A percentile compares a stretch with the other conserved stretches of the same genome.
These are phyloP conservation scores for Mycena chlorophos DNA, from an alignment of 768 basidiomycete genomes.

Conservation along the genomic window DNA sequence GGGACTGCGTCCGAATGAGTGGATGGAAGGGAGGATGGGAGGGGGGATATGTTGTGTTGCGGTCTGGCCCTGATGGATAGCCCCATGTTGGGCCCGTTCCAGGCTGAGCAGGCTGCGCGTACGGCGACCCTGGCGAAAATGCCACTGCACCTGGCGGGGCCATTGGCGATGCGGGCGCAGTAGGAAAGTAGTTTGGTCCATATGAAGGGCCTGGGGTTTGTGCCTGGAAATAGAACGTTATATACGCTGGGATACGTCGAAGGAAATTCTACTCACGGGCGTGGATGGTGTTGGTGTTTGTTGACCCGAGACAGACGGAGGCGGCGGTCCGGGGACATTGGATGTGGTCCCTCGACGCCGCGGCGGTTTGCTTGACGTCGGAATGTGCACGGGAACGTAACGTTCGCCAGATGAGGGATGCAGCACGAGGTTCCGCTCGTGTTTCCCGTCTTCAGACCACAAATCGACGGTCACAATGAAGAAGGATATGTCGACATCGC, in stretches of 20 bases:
- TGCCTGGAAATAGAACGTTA: conserved; percentile 10
- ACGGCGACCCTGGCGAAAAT: conserved; percentile 43
- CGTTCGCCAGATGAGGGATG: conserved; percentile 82
- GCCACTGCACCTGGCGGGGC: conserved; percentile 38
- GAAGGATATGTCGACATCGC: conserved; percentile 84
- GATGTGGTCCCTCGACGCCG: conserved; percentile 38
- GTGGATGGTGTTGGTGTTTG: conserved; percentile 53
- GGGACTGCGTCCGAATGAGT: conserved; percentile 47
- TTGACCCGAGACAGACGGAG: conserved; percentile 40
- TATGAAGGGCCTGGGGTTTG: conserved; percentile 43
- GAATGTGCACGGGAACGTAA: conserved; percentile 54
- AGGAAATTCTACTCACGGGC: no score
- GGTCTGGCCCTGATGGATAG: conserved; percentile 45
- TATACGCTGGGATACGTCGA: no score
- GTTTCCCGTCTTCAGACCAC: conserved; percentile 80
- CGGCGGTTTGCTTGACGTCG: conserved; percentile 46
- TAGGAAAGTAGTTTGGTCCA: conserved; percentile 43
- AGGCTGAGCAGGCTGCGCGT: conserved; percentile 45
- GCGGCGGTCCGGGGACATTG: conserved; percentile 36
- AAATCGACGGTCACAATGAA: conserved; percentile 92
- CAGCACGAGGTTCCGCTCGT: conserved; percentile 86
- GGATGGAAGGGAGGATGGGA: conserved; percentile 55
- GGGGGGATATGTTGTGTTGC: conserved; percentile 49
- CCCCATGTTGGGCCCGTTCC: conserved; percentile 61
- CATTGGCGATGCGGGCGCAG: conserved; percentile 38